Evolutionary conservation across 441 rosid genomes (phyloP).

Genomic region (Adansonia grandidieri): DNA sequence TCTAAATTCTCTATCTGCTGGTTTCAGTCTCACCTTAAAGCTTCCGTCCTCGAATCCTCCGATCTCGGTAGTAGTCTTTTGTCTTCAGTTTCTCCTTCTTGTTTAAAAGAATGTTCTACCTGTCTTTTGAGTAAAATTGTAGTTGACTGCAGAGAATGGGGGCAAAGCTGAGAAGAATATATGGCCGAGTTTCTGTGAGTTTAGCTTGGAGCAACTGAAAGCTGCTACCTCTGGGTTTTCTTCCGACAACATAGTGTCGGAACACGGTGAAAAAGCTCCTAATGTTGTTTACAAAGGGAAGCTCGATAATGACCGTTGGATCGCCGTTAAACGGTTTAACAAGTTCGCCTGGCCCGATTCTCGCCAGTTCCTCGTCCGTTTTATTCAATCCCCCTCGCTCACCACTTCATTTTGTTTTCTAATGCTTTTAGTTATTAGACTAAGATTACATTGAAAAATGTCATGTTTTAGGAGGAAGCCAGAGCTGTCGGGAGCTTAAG

Average conservation of each 20-base stretch:
- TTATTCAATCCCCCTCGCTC: neutral
- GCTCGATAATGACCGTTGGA: slow-evolving; percentile 55
- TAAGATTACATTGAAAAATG: slow-evolving; percentile 4
- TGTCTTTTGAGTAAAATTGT: neutral
- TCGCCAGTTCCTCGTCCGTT: slow-evolving; percentile 66
- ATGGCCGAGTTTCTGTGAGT: slow-evolving; percentile 61
- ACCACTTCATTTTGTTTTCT: neutral
- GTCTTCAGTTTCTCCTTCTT: neutral
- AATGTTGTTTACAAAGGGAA: slow-evolving; percentile 66
- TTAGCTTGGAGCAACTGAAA: slow-evolving; percentile 58
- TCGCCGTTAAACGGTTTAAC: slow-evolving; percentile 74
- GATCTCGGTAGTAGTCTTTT: slow-evolving; percentile 46
- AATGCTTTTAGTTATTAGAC: neutral
- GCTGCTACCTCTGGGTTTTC: slow-evolving; percentile 63
- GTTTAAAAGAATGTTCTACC: neutral
- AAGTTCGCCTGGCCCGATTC: slow-evolving; percentile 71
- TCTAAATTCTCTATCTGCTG: slow-evolving; percentile 63
- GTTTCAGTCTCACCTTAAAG: slow-evolving; percentile 58
- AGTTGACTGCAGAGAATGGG: slow-evolving; percentile 44
- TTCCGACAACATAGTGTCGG: slow-evolving; percentile 66
- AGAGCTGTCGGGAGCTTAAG: slow-evolving; percentile 67
- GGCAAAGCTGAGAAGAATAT: slow-evolving; percentile 42
- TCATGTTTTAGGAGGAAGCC: slow-evolving; percentile 59
- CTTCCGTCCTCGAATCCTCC: slow-evolving; percentile 61
- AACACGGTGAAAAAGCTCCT: slow-evolving; percentile 75